Conservation (phyloP, 495 filamentous ascomycete genomes). For the Xylaria flabelliformis region DNA sequence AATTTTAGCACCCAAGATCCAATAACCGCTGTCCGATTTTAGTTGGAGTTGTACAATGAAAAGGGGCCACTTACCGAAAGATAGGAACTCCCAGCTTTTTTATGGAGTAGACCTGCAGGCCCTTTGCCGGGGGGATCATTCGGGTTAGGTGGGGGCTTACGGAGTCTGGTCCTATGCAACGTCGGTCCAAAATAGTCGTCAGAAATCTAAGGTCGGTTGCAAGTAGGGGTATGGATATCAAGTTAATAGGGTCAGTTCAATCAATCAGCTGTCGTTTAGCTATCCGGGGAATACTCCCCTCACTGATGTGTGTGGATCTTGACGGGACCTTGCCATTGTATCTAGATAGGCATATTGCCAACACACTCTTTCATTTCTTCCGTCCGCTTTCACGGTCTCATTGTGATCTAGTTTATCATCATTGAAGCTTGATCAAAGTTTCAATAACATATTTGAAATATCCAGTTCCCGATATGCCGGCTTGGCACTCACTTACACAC, state of each 20-base stretch:
- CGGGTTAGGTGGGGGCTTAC: not conserved
- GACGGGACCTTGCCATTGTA: not conserved
- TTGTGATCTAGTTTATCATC: not conserved
- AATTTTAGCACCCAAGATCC: not conserved
- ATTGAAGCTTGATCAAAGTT: not conserved
- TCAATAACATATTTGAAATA: not conserved
- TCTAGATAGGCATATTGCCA: not conserved
- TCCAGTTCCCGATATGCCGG: not conserved
- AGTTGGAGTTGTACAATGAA: not conserved
- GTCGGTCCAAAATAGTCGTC: not conserved
- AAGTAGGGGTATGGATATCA: not conserved
- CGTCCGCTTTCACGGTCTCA: not conserved
- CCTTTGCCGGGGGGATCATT: not conserved
- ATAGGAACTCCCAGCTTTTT: not conserved
- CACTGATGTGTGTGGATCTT: not conserved
- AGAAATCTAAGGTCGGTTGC: not conserved
- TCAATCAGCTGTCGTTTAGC: not conserved
- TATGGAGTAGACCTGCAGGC: not conserved
- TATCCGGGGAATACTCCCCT: not conserved
- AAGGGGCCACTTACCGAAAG: not conserved
- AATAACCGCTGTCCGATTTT: not conserved
- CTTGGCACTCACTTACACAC: not conserved
- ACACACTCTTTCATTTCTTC: not conserved
- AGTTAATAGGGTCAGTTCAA: not conserved
- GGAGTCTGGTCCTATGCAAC: not conserved